Evolutionary conservation across 1,139 yeast genomes (phyloP).

Genomic region (Hyphopichia buzzinii): DNA sequence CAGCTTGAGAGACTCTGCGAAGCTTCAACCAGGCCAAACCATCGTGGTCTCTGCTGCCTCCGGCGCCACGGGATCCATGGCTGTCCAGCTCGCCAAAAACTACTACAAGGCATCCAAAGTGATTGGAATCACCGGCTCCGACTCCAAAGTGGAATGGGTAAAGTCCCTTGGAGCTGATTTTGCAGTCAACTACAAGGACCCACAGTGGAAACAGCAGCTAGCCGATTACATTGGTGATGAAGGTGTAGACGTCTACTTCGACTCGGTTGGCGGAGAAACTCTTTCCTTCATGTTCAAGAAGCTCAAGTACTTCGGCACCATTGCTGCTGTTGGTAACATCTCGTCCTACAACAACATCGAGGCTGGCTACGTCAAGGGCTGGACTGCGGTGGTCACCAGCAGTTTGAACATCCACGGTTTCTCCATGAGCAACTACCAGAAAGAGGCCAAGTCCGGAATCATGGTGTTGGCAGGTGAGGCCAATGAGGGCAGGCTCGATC

Average conservation of each 20-base stretch:
- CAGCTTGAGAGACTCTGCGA: constrained; percentile 47
- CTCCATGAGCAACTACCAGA: constrained; percentile 37
- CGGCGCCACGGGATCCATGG: constrained; percentile 67
- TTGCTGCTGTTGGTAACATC: constrained; percentile 63
- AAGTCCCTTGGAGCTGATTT: constrained; percentile 56
- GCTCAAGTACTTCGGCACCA: constrained; percentile 40
- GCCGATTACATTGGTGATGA: constrained; percentile 43
- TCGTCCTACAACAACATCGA: constrained; percentile 51
- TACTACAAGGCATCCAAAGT: constrained; percentile 54
- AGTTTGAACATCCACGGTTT: constrained; percentile 51
- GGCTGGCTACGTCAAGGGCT: constrained; percentile 32
- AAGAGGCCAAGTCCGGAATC: constrained; percentile 35
- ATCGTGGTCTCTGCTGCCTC: constrained; percentile 65
- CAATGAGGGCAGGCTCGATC: constrained; percentile 35
- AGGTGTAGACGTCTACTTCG: constrained; percentile 49
- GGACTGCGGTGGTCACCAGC: constrained; percentile 44
- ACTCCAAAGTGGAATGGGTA: constrained; percentile 53
- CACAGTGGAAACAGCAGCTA: constrained; percentile 42
- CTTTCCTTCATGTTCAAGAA: constrained; percentile 46
- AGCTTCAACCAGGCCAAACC: constrained; percentile 33
- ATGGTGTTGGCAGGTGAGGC: constrained; percentile 30
- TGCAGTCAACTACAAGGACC: constrained; percentile 53
- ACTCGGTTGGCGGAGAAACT: constrained; percentile 64
- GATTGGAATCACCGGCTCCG: constrained; percentile 64
- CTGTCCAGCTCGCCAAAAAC: constrained; percentile 57